These are phyloP conservation scores for Linnemannia schmuckeri DNA, from an alignment of 192 early-diverging fungal species.

Conservation along the genomic window DNA sequence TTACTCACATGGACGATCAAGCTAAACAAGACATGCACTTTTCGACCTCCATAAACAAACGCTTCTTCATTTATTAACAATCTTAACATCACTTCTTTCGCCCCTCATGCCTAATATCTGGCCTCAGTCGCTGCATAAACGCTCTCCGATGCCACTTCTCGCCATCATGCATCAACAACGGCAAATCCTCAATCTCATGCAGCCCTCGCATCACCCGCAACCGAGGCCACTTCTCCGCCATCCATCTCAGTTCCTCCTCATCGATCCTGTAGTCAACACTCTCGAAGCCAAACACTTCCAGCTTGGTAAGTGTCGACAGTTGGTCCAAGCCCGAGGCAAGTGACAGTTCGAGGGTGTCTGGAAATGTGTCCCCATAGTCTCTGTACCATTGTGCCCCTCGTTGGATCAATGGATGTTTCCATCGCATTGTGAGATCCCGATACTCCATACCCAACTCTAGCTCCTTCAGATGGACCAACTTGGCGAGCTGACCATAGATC, in stretches of 20 bases:
- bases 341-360: background rate
- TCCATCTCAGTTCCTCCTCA: background rate
- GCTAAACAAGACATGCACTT: no score
- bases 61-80: no score
- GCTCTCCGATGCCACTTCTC: background rate
- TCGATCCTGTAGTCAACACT: background rate
- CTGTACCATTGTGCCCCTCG: background rate
- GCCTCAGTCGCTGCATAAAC: background rate
- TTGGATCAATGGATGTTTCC: background rate
- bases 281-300: constrained; percentile 1
- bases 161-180: background rate
- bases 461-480: background rate
- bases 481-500: background rate
- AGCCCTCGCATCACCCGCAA: background rate
- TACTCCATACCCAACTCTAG: background rate
- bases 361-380: background rate
- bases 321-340: background rate
- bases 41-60: no score
- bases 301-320: background rate
- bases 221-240: background rate
- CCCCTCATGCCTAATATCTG: background rate
- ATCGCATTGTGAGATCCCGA: background rate
- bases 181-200: background rate
- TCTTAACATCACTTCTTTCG: no score
- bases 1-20: no score